Evolutionary conservation across 1,139 yeast species (phyloP).

Genomic region (Eremothecium cymbalariae): DNA sequence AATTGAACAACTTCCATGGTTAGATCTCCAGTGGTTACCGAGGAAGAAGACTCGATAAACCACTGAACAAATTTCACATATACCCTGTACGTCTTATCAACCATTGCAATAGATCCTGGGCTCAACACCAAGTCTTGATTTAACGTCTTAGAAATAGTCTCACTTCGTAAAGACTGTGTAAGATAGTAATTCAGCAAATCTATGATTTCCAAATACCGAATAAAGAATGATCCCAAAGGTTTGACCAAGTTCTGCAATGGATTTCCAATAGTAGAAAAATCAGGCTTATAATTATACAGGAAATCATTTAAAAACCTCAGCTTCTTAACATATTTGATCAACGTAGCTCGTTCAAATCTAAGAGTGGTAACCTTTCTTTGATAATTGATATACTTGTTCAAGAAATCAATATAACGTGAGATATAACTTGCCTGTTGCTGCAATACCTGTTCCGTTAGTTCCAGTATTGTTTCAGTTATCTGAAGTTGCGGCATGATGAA

Average conservation of each 20-base stretch:
- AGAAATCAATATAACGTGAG: slow-evolving; percentile 25
- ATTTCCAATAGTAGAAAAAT: slow-evolving; percentile 3
- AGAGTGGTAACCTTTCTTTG: slow-evolving; percentile 27
- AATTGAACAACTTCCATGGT: slow-evolving; percentile 28
- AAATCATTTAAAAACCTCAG: slow-evolving; percentile 28
- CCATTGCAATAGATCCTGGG: slow-evolving; percentile 18
- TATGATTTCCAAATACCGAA: slow-evolving; percentile 25
- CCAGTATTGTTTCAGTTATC: slow-evolving; percentile 8
- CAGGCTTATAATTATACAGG: slow-evolving; percentile 12
- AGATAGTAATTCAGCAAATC: slow-evolving; percentile 29
- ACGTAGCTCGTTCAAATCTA: slow-evolving; percentile 29
- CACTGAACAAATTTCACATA: slow-evolving; percentile 32
- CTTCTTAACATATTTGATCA: slow-evolving; percentile 32
- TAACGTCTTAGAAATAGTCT: slow-evolving; percentile 30
- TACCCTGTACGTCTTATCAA: slow-evolving; percentile 29
- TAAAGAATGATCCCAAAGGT: slow-evolving; percentile 22
- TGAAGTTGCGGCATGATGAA: slow-evolving; percentile 1
- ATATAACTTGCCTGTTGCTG: slow-evolving; percentile 22
- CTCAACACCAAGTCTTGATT: slow-evolving; percentile 24
- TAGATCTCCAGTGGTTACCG: slow-evolving; percentile 16
- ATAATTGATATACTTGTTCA: slow-evolving; percentile 29
- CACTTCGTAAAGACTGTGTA: slow-evolving; percentile 29
- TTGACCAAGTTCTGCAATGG: slow-evolving; percentile 11
- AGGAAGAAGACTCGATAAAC: slow-evolving; percentile 25
- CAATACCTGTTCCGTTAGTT: slow-evolving; percentile 10